Conservation (phyloP, 805 yeast species). For the Candida sonorensis region DNA sequence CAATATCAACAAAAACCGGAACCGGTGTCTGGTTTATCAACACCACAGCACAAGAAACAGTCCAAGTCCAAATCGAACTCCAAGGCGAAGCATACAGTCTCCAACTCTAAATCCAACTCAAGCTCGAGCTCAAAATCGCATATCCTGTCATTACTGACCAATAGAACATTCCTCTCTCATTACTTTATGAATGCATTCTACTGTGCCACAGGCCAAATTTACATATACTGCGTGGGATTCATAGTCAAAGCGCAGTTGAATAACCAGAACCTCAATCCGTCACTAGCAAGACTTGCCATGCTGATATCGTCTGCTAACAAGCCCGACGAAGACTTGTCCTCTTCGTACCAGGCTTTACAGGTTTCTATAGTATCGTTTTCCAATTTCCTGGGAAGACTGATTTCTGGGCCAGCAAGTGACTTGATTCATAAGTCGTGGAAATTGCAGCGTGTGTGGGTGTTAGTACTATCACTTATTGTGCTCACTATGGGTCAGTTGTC, state of each 20-base stretch:
- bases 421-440: conserved; percentile 41
- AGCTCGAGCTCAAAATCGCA: no score
- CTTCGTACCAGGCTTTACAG: conserved; percentile 59
- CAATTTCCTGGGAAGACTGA: conserved; percentile 58
- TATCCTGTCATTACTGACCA: conserved; percentile 19
- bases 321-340: conserved; percentile 29
- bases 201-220: conserved; percentile 64
- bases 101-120: no score
- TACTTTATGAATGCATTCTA: conserved; percentile 48
- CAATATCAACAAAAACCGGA: conserved; percentile 4
- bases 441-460: conserved; percentile 62
- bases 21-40: conserved; percentile 8
- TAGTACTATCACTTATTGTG: conserved; percentile 34
- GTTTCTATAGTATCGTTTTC: conserved; percentile 61
- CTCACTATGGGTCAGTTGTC: conserved; percentile 32
- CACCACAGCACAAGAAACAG: no score
- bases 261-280: conserved; percentile 13
- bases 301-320: conserved; percentile 3
- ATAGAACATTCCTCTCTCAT: conserved; percentile 40
- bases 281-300: conserved; percentile 3
- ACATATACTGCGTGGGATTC: conserved; percentile 69
- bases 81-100: no score
- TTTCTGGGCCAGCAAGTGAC: conserved; percentile 64
- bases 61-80: no score
- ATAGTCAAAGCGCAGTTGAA: conserved; percentile 46